Evolutionary conservation across 202 grass and related monocot genomes (phyloP), one percentile per base, ranked within the genome.

Genomic region (Hordeum pubiflorum): DNA sequence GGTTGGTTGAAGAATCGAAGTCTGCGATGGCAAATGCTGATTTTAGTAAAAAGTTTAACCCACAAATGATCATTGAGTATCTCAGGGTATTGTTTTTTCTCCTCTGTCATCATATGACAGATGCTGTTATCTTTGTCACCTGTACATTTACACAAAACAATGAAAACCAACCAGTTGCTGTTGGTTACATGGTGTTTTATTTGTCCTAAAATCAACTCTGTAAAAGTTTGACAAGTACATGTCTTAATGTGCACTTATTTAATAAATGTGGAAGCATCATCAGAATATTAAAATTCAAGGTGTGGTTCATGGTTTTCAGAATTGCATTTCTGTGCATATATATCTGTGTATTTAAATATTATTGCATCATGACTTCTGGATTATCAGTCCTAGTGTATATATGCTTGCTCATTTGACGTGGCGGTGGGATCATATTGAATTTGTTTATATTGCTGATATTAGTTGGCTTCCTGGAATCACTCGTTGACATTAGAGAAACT

Each of bases 31-130:
- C 61, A 63, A 87, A 85, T 79, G 80, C 55, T 26, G 78, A 90
- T 82, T 83, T 83, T 65, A 87, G 40, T 76, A 82, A 79, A 86
- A 99, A 93, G 68, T 90, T 99, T 78, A 91, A 80, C 79, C 85
- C 92, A 7, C 84, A 86, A 85, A 96, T 93, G 85, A 93, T 99
- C 76, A 88, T 99, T 52, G 91, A 96, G 50, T 99, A 99, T 91
- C 89, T 99, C 55, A 90, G 91, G 97, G 97, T 99, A 93, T 74
- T 37, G 76, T 78, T 80, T 32, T 23, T 84, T 43, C 32, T 71
- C 72, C 41, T 81, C 72, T 72, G 7, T 43, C 76, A 23, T 14
- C 7, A 75, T 80, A 39, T 82, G 55, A 62, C 58, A 78, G 10
- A 75, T 72, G 31, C 12, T 46, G 13, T 27, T 86, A 17, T 74